Base-by-base conservation (phyloP, 257 asterid genomes). In the Eucommia ulmoides region DNA sequence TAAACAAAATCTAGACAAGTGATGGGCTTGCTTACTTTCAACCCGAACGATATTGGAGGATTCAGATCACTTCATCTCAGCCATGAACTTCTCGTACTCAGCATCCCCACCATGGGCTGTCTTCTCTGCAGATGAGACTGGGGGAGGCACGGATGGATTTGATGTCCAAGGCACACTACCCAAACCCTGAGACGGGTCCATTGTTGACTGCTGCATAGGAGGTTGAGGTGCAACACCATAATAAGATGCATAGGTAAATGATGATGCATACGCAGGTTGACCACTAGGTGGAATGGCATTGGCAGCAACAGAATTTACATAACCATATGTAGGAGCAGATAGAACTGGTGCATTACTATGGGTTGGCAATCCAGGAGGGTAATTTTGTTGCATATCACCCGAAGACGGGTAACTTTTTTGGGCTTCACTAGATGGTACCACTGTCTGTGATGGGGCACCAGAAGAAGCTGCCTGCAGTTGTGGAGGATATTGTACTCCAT, bases 41-140 rank as follows among this genome's bases (percentile, higher is more conserved):
- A n/a, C n/a, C n/a, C n/a, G n/a, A n/a, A 45, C 45, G 49, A 54
- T 41, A 57, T 22, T 7, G 4, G 29, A 41, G 45, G 24, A 51
- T 24, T 33, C 44, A 56, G 29, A 26, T 75, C 64, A 80, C 71
- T 82, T 78, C 91, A 85, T 78, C 63, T 89, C 98, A 14, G 93
- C 82, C 94, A 89, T 84, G 83, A 89, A 89, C 74, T 80, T 89
- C 74, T 85, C 98, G 58, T 82, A 89, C 57, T 89, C 98, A 24
- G 94, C 52, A 45, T 84, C 97, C 1, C 71, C 22, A 26, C 76
- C 69, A 53, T 61, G 50, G 51, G 53, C 63, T 52, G 71, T 72
- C 54, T 79, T 86, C 64, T 81, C 94, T 14, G 73, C 60, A 53
- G 93, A 55, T 24, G 87, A 53, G 20, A 65, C 63, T 24, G 97